Evolutionary conservation across 2,329 filamentous ascomycete genomes (phyloP), one percentile per base, ranked within the genome.

Genomic region (Corinectria fuckeliana): DNA sequence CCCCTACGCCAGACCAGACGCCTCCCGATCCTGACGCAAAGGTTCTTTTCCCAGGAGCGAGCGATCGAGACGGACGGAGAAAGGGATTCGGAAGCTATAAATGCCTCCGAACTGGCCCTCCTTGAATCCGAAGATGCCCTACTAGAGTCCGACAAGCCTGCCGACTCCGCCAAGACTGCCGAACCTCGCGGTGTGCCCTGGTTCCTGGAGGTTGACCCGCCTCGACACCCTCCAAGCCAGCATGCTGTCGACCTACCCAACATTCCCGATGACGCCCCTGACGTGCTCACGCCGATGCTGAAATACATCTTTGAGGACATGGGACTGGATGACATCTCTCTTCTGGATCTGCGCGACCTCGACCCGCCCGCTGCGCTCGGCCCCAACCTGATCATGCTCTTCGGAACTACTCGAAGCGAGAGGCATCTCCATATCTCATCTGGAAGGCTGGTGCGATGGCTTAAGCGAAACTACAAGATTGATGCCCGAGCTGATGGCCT

Each of bases 401-500:
- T 99, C 64, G 93, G 91, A 38, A 97, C 93, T 8, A 92, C 94
- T 13, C 89, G 95, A 58, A 96, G 92, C 69, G 92, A 97, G 75
- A 93, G 94, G 51, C 95, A 99, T 78, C 81, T 99, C 32, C 94
- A 97, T 72, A 90, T 97, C 20, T 92, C 92, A 1, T 92, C 93
- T 0, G 93, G 96, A 71, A 87, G 92, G n/a, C 85, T 97, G 23
- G 92, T 93, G 64, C 86, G 94, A 58, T 97, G 92, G 90, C 79
- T 97, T 42, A 85, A 93, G 51, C 88, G 84, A 39, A 85, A 87
- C 11, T 86, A 92, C 75, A 87, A 88, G 54, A 78, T 98, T 34
- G 80, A 84, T 2, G 92, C 94, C 1, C 85, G 88, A 66, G 93
- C 95, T 0, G 95, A 97, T 72, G 95, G 95, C 0, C 78, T 98